Percentiles rank a stretch among this genome's conserved stretches.
Conservation (phyloP, 352 stramenopile species). For the Globisporangium takayamanum region DNA sequence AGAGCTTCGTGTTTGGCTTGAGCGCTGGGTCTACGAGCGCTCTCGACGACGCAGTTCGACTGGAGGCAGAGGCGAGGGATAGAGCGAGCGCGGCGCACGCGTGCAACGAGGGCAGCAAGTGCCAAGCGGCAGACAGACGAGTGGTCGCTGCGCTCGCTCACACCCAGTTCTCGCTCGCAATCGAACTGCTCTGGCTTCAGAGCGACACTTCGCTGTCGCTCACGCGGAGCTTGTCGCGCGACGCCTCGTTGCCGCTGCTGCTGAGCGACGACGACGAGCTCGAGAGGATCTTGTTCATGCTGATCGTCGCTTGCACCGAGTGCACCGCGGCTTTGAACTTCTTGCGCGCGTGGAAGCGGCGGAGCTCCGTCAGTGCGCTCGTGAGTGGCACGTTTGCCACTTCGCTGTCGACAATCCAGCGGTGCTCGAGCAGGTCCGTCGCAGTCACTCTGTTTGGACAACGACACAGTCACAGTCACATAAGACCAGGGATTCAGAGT, state of each 20-base stretch:
- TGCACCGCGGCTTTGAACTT: slow-evolving; percentile 83
- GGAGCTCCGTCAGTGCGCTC: slow-evolving; percentile 67
- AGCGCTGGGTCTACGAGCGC: slow-evolving; percentile 1
- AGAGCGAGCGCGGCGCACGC: neutral
- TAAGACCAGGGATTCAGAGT: no score
- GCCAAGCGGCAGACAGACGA: no score
- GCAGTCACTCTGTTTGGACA: slow-evolving; percentile 31
- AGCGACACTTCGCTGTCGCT: slow-evolving; percentile 37
- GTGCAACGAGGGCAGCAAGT: neutral
- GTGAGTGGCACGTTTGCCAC: slow-evolving; percentile 67
- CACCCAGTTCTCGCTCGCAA: slow-evolving; percentile 15
- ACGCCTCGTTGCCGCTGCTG: slow-evolving; percentile 8
- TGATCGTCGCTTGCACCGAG: slow-evolving; percentile 73
- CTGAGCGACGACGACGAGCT: slow-evolving; percentile 21
- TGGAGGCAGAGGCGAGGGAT: neutral
- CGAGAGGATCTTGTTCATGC: slow-evolving; percentile 69
- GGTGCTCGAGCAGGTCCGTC: slow-evolving; percentile 54
- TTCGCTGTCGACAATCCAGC: slow-evolving; percentile 67
- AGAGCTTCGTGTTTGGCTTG: no score
- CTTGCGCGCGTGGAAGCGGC: slow-evolving; percentile 73
- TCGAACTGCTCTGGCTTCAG: slow-evolving; percentile 22
- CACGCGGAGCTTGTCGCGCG: slow-evolving; percentile 13
- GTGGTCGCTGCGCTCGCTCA: neutral
- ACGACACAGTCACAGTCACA: neutral
- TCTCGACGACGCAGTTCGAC: slow-evolving; percentile 1